Percentiles rank a stretch among this genome's conserved stretches.
These are phyloP conservation scores for Pythium phragmitis DNA, from an alignment of 352 stramenopile genomes.

Conservation along the genomic window DNA sequence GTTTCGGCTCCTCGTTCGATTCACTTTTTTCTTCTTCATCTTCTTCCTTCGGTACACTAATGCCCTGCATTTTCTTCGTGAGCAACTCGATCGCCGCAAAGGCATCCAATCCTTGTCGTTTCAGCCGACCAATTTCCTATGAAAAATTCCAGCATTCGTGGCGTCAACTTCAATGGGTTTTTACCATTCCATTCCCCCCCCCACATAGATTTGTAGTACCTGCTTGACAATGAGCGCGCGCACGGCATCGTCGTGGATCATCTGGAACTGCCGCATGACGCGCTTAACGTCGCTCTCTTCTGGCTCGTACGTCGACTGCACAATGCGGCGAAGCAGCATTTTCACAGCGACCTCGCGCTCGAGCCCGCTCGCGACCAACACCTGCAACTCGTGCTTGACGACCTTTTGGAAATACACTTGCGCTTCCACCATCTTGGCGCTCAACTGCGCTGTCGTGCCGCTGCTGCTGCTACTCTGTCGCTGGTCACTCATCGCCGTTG, in stretches of 20 bases:
- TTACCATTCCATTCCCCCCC: background rate
- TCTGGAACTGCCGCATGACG: slow-evolving; percentile 86
- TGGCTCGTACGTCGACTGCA: slow-evolving; percentile 60
- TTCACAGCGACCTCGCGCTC: slow-evolving; percentile 74
- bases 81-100: slow-evolving; percentile 85
- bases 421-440: slow-evolving; percentile 63
- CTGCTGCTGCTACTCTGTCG: background rate
- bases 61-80: slow-evolving; percentile 77
- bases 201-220: slow-evolving; percentile 17
- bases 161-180: background rate
- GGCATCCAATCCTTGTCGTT: slow-evolving; percentile 72
- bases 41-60: slow-evolving; percentile 14
- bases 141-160: background rate
- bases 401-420: slow-evolving; percentile 70
- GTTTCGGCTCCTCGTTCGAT: slow-evolving; percentile 1
- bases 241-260: slow-evolving; percentile 84
- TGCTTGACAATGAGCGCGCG: slow-evolving; percentile 86
- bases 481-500: background rate
- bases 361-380: slow-evolving; percentile 50
- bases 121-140: slow-evolving; percentile 75
- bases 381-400: slow-evolving; percentile 79
- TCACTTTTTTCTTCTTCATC: slow-evolving; percentile 12
- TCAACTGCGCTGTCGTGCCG: slow-evolving; percentile 28
- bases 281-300: slow-evolving; percentile 59
- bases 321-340: slow-evolving; percentile 71